phyloP scores from a whole-genome alignment of 2,329 filamentous ascomycete species.

The Cadophora sp. region DNA sequence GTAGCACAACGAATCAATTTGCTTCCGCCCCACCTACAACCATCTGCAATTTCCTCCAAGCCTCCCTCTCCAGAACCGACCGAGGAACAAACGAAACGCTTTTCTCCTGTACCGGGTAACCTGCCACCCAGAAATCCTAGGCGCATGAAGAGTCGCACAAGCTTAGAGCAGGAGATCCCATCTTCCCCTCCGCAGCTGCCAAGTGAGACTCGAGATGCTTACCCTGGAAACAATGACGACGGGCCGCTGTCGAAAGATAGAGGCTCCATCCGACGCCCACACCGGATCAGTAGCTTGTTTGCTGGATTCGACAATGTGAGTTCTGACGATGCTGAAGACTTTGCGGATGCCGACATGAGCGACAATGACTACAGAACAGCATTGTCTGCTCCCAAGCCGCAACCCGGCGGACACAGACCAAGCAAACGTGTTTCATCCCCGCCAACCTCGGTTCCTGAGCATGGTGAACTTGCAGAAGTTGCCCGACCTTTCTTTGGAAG shows the following conservation, averaged over 20 bases:
- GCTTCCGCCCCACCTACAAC: slow-evolving; percentile 79
- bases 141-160: slow-evolving; percentile 56
- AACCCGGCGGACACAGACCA: slow-evolving; percentile 28
- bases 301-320: slow-evolving; percentile 80
- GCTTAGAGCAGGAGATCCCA: slow-evolving; percentile 53
- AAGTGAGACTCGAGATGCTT: slow-evolving; percentile 65
- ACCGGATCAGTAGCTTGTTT: slow-evolving; percentile 84
- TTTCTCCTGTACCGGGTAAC: slow-evolving; percentile 59
- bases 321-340: slow-evolving; percentile 70
- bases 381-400: slow-evolving; percentile 66
- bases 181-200: slow-evolving; percentile 54
- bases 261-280: slow-evolving; percentile 67
- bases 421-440: slow-evolving; percentile 32
- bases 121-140: slow-evolving; percentile 66
- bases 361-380: slow-evolving; percentile 73
- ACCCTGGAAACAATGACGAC: slow-evolving; percentile 82
- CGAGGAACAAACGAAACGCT: slow-evolving; percentile 48
- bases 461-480: slow-evolving; percentile 36
- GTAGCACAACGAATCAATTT: slow-evolving; percentile 79
- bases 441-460: slow-evolving; percentile 42
- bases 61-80: slow-evolving; percentile 59
- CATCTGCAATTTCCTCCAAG: slow-evolving; percentile 73
- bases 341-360: slow-evolving; percentile 65
- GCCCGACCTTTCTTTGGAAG: slow-evolving; percentile 30
- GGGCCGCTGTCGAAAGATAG: slow-evolving; percentile 67